Conservation (phyloP, 345 rosid genomes). For the Linum usitatissimum region DNA sequence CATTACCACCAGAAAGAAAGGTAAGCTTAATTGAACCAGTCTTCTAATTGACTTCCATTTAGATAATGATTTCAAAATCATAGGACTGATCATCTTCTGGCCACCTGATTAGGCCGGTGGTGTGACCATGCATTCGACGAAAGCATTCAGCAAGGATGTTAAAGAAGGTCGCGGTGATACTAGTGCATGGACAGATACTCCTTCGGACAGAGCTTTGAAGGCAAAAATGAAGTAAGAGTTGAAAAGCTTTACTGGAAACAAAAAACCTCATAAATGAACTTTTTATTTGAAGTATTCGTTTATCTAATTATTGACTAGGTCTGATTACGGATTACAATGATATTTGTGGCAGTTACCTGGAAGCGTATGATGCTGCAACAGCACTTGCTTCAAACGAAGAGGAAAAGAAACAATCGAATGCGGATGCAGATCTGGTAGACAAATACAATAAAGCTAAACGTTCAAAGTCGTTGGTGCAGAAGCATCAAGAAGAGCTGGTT, state of each 20-base stretch:
- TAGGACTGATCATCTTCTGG: constrained; percentile 4
- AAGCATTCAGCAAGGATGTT: constrained; percentile 42
- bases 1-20: constrained; percentile 84
- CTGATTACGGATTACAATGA: not conserved
- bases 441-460: constrained; percentile 77
- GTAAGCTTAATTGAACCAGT: constrained; percentile 26
- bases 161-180: constrained; percentile 91
- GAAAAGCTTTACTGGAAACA: not conserved
- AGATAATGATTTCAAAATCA: not conserved
- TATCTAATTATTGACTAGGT: not conserved
- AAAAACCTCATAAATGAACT: not conserved
- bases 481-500: constrained; percentile 51
- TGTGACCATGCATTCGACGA: constrained; percentile 58
- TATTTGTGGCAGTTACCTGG: constrained; percentile 49
- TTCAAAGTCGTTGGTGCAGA: constrained; percentile 70
- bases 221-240: constrained; percentile 66
- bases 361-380: constrained; percentile 70
- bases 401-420: constrained; percentile 30
- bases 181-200: constrained; percentile 81
- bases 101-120: constrained; percentile 48
- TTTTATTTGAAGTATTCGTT: constrained; percentile 2
- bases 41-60: no score
- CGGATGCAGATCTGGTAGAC: constrained; percentile 79
- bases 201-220: constrained; percentile 72
- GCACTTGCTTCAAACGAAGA: constrained; percentile 74